Evolutionary conservation across 1,284 basidiomycete genomes (phyloP).

Genomic region (Pseudozyma sp.): DNA sequence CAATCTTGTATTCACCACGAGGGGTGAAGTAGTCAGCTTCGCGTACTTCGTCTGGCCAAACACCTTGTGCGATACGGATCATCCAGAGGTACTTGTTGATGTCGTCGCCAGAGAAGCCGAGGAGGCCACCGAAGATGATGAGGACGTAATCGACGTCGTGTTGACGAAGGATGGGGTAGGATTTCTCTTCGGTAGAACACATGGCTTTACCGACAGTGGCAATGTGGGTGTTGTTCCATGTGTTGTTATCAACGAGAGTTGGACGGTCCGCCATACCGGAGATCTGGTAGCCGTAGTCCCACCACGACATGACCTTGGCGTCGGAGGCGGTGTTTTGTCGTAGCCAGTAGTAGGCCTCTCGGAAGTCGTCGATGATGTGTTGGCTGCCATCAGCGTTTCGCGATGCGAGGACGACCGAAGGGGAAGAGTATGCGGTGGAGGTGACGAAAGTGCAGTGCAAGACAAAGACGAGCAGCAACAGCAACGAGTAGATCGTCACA

Average conservation of each 20-base stretch:
- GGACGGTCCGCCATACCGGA: constrained; percentile 97
- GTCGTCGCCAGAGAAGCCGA: constrained; percentile 98
- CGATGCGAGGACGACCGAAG: constrained; percentile 93
- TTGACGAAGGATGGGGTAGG: constrained; percentile 94
- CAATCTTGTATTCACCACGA: constrained; percentile 93
- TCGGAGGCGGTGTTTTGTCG: constrained; percentile 92
- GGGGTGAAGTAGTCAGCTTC: constrained; percentile 94
- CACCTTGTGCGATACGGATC: constrained; percentile 94
- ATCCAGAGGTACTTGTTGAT: constrained; percentile 95
- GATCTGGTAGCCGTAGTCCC: constrained; percentile 99
- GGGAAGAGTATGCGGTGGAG: constrained; percentile 93
- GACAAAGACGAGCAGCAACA: constrained; percentile 81
- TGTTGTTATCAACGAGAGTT: constrained; percentile 99
- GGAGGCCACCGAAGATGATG: constrained; percentile 94
- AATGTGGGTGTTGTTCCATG: constrained; percentile 92
- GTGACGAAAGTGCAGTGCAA: constrained; percentile 98
- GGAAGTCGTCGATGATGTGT: constrained; percentile 98
- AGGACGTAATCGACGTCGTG: constrained; percentile 99
- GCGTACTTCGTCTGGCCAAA: constrained; percentile 98
- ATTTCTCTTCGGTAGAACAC: constrained; percentile 91
- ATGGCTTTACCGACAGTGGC: constrained; percentile 76
- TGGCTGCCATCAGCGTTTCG: constrained; percentile 84
- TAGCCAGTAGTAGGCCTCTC: constrained; percentile 99
- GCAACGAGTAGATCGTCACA: constrained; percentile 81
- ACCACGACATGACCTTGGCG: constrained; percentile 98